phyloP scores from a whole-genome alignment of 352 stramenopile species.

The Labyrinthula sp. region DNA sequence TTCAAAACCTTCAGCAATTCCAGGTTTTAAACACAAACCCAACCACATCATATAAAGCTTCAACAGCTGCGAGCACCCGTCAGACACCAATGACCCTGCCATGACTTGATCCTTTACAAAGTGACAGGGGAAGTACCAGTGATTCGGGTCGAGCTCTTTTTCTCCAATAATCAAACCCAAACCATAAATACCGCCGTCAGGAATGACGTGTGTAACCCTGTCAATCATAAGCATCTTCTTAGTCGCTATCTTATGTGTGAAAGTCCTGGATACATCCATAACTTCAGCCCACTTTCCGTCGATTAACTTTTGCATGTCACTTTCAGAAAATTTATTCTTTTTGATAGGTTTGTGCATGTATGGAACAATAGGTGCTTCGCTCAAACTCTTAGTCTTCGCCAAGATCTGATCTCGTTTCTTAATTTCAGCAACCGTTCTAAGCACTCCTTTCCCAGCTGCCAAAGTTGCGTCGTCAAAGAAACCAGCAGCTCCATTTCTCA shows the following conservation, averaged over 20 bases:
- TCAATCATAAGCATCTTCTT: slow-evolving; percentile 23
- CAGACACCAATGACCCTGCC: slow-evolving; percentile 13
- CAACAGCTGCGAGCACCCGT: slow-evolving; percentile 18
- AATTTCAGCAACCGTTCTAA: slow-evolving; percentile 6
- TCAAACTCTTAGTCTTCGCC: slow-evolving; percentile 7
- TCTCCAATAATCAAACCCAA: slow-evolving; percentile 15
- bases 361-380: too few species aligned
- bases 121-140: slow-evolving; percentile 24
- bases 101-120: slow-evolving; percentile 21
- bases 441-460: slow-evolving; percentile 11
- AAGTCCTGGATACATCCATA: slow-evolving; percentile 1
- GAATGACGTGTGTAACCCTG: slow-evolving; percentile 11
- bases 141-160: slow-evolving; percentile 15
- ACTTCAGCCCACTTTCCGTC: slow-evolving; percentile 12
- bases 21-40: slow-evolving; percentile 7
- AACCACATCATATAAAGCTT: slow-evolving; percentile 25
- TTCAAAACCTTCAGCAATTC: slow-evolving; percentile 10
- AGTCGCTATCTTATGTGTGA: slow-evolving; percentile 14
- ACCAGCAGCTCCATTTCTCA: slow-evolving; percentile 10
- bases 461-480: slow-evolving; percentile 17
- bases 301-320: slow-evolving; percentile 14
- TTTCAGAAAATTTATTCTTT: slow-evolving; percentile 7
- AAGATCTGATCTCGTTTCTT: slow-evolving; percentile 4
- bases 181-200: slow-evolving; percentile 9
- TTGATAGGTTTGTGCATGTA: slow-evolving; percentile 5